Evolutionary conservation across 2,329 filamentous ascomycete genomes (phyloP).

Genomic region (Juglanconis oblonga): DNA sequence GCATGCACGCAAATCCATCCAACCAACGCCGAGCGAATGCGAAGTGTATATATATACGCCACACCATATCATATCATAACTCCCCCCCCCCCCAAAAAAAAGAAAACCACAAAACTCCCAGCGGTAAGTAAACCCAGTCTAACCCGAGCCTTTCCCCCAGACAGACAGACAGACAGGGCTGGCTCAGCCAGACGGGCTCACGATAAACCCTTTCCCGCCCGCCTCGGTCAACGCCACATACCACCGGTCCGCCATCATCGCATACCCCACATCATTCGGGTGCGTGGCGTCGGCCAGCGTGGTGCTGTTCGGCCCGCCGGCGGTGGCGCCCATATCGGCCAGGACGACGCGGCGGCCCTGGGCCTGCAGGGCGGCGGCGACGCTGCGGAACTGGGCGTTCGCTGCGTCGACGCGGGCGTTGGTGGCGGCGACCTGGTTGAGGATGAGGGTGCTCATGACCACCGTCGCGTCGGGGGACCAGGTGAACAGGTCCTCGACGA

Average conservation of each 20-base stretch:
- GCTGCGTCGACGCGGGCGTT: constrained; percentile 29
- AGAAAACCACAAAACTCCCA: no score
- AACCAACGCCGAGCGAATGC: no score
- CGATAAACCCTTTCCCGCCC: constrained; percentile 23
- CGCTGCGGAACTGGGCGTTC: constrained; percentile 31
- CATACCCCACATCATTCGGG: constrained; percentile 36
- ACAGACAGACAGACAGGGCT: no score
- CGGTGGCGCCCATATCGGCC: constrained; percentile 36
- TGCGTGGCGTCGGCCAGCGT: constrained; percentile 39
- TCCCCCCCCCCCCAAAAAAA: no score
- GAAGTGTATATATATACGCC: no score
- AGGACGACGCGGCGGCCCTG: constrained; percentile 33
- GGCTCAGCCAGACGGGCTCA: constrained; percentile 16
- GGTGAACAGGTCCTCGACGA: constrained; percentile 34
- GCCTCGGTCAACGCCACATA: constrained; percentile 28
- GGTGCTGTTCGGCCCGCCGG: constrained; percentile 25
- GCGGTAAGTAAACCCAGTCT: no score
- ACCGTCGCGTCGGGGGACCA: constrained; percentile 31
- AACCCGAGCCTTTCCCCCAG: no score
- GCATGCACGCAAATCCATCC: no score
- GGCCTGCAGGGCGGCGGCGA: constrained; percentile 27
- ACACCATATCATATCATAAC: no score
- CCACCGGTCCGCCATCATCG: constrained; percentile 41
- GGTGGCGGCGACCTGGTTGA: constrained; percentile 18
- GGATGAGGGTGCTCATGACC: constrained; percentile 37